Conservation (phyloP, 2,329 filamentous ascomycete species). For the Cladophialophora carrionii region DNA sequence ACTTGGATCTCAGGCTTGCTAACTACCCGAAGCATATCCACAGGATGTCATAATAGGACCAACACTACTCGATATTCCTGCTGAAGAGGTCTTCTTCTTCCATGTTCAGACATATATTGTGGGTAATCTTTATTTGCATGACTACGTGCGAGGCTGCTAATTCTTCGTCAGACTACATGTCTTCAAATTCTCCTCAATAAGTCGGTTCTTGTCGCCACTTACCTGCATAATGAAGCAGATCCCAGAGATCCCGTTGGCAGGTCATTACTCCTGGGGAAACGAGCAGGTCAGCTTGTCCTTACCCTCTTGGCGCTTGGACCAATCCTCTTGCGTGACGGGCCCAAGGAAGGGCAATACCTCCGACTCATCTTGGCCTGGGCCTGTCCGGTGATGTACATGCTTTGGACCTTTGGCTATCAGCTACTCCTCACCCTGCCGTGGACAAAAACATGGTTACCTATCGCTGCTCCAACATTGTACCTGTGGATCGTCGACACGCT, state of each 20-base stretch:
- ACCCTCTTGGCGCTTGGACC: conserved; percentile 40
- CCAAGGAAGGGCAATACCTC: conserved; percentile 64
- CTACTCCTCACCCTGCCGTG: conserved; percentile 65
- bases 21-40: conserved; percentile 60
- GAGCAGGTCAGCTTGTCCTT: conserved; percentile 57
- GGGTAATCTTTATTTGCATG: conserved; percentile 12
- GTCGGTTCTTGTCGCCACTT: conserved; percentile 60
- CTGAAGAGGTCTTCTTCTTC: conserved; percentile 78
- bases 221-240: conserved; percentile 51
- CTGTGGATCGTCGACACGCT: conserved; percentile 73
- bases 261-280: conserved; percentile 49
- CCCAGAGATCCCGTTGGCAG: conserved; percentile 37
- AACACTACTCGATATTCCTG: conserved; percentile 66
- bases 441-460: conserved; percentile 62
- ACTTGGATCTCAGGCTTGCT: conserved; percentile 10
- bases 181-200: conserved; percentile 71
- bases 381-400: conserved; percentile 65
- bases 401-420: conserved; percentile 66
- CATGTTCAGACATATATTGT: conserved; percentile 72
- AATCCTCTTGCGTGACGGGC: conserved; percentile 48
- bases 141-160: conserved; percentile 2
- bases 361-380: conserved; percentile 73
- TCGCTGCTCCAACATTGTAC: conserved; percentile 67
- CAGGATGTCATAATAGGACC: conserved; percentile 65
- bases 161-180: conserved; percentile 55